A percentile compares a stretch with the other conserved stretches of the same genome.
phyloP scores from a whole-genome alignment of 768 basidiomycete species.

The Bullera alba region DNA sequence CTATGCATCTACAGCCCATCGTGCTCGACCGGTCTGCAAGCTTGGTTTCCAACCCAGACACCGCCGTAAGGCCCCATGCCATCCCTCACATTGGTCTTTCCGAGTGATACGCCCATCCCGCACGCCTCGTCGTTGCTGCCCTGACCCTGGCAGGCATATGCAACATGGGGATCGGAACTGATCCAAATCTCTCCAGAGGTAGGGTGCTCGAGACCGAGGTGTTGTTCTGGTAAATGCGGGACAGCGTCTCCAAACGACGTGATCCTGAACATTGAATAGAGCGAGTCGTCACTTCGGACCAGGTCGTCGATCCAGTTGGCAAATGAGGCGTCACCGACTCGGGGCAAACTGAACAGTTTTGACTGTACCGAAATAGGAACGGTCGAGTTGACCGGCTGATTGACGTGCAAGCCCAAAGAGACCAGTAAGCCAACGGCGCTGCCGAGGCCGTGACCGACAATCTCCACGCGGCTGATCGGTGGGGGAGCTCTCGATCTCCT shows the following conservation, averaged over 20 bases:
- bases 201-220: constrained; percentile 27
- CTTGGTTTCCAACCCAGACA: constrained; percentile 24
- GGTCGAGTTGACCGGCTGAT: constrained; percentile 10
- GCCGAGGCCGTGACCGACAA: constrained; percentile 39
- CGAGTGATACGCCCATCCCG: constrained; percentile 13
- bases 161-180: constrained; percentile 27
- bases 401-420: constrained; percentile 23
- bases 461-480: constrained; percentile 26
- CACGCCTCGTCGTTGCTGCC: constrained; percentile 16
- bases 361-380: constrained; percentile 19
- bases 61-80: constrained; percentile 38
- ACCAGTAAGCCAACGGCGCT: constrained; percentile 25
- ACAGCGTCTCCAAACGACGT: constrained; percentile 36
- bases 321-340: constrained; percentile 32
- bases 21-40: too few relatives aligned
- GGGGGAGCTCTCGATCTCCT: not conserved
- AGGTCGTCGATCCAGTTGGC: constrained; percentile 25
- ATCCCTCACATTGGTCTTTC: constrained; percentile 27
- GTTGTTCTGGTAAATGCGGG: constrained; percentile 30
- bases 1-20: too few relatives aligned
- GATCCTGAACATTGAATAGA: constrained; percentile 20
- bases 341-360: constrained; percentile 26
- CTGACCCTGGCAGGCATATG: constrained; percentile 15
- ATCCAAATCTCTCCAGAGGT: constrained; percentile 35
- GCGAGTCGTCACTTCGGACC: not conserved